A percentile compares a stretch with the other conserved stretches of the same genome.
phyloP scores from a whole-genome alignment of 2,329 filamentous ascomycete genomes.

The Diplocarpon rosae region DNA sequence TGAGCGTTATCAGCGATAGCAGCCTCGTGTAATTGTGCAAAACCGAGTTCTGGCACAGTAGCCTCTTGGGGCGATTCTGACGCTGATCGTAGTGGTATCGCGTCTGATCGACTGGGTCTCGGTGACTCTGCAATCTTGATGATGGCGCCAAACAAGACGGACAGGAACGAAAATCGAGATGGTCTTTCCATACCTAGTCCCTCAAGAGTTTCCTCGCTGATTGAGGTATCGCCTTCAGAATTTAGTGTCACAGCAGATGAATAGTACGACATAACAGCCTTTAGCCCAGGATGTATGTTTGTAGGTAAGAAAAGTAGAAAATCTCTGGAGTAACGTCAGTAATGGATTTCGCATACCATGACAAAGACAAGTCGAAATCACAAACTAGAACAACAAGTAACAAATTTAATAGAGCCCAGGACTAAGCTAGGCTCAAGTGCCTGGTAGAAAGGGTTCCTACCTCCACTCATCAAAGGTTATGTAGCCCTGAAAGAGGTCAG shows the following conservation, averaged over 20 bases:
- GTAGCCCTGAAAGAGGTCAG: conserved; percentile 31
- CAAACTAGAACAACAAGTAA: background rate
- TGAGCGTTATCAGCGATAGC: conserved; percentile 9
- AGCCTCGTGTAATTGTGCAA: conserved; percentile 1
- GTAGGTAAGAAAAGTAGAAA: conserved; percentile 83
- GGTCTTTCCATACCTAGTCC: conserved; percentile 78
- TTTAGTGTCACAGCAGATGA: conserved; percentile 80
- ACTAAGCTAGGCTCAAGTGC: background rate
- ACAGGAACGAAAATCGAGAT: conserved; percentile 53
- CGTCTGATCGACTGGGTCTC: conserved; percentile 10
- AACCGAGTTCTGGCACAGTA: too few species aligned
- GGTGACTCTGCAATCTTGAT: conserved; percentile 47
- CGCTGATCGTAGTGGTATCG: background rate
- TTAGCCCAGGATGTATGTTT: conserved; percentile 56
- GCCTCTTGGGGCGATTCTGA: background rate
- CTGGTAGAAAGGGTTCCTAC: conserved; percentile 41
- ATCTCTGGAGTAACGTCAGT: conserved; percentile 44
- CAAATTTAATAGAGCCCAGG: background rate
- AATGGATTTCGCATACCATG: background rate
- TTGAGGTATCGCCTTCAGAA: conserved; percentile 84
- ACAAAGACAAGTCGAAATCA: background rate
- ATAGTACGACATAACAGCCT: conserved; percentile 83
- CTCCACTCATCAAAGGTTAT: conserved; percentile 96
- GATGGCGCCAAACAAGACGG: conserved; percentile 66
- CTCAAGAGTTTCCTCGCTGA: conserved; percentile 83